phyloP scores from a whole-genome alignment of 768 basidiomycete species.

The Boletus insuetus region DNA sequence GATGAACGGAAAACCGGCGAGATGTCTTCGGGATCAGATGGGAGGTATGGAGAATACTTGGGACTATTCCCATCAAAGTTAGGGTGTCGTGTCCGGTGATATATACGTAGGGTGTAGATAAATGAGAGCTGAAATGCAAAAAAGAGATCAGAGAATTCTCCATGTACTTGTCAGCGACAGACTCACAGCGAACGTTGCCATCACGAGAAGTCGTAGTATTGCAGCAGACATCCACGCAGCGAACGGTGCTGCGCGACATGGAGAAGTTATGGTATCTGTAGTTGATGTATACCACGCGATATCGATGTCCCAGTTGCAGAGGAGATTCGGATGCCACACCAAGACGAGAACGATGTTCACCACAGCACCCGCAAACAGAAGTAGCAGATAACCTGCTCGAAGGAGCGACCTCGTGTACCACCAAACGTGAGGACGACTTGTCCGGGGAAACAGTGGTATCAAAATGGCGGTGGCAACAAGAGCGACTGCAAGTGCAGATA shows the following conservation, averaged over 20 bases:
- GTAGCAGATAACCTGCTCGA: conserved; percentile 42
- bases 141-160: conserved; percentile 2
- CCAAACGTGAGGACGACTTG: conserved; percentile 7
- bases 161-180: background rate
- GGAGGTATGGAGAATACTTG: conserved; percentile 16
- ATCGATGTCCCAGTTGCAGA: conserved; percentile 68
- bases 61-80: background rate
- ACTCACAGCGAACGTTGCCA: conserved; percentile 53
- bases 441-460: conserved; percentile 36
- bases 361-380: conserved; percentile 51
- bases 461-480: conserved; percentile 38
- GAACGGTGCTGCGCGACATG: conserved; percentile 33
- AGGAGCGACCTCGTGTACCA: conserved; percentile 24
- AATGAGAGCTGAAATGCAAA: conserved; percentile 21
- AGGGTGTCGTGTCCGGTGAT: conserved; percentile 20
- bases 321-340: conserved; percentile 47
- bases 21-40: conserved; percentile 20
- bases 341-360: conserved; percentile 55
- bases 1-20: conserved; percentile 17
- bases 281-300: conserved; percentile 54
- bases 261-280: conserved; percentile 19
- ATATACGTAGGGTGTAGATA: conserved; percentile 15
- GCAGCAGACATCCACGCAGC: conserved; percentile 55
- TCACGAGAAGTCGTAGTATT: conserved; percentile 51
- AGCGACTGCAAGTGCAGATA: conserved; percentile 23